These are phyloP conservation scores for Nicotiana paniculata DNA, from an alignment of 257 asterid genomes.

Conservation along the genomic window DNA sequence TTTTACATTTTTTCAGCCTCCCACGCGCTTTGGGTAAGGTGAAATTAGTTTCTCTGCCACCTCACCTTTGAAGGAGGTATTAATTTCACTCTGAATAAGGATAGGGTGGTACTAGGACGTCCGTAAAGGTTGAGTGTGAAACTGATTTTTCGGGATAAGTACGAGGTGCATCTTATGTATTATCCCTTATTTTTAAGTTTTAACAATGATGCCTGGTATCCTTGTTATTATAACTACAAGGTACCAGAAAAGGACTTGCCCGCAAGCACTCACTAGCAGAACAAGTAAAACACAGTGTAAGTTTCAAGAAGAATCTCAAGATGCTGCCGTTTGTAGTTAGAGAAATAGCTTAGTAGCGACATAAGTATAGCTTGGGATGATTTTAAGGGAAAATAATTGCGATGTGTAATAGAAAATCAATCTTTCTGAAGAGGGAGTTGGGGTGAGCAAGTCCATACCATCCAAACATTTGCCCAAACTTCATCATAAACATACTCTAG, in stretches of 20 bases:
- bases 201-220: neutral
- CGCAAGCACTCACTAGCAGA: neutral
- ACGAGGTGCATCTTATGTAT: too few species aligned
- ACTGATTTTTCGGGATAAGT: too few species aligned
- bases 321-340: neutral
- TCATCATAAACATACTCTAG: conserved; percentile 82
- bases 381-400: neutral
- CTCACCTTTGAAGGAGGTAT: too few species aligned
- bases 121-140: too few species aligned
- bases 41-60: too few species aligned
- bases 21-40: too few species aligned
- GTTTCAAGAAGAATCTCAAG: neutral
- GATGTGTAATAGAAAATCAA: neutral
- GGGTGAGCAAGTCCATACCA: conserved; percentile 31
- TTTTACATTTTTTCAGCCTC: too few species aligned
- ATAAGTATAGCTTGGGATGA: too few species aligned
- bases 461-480: conserved; percentile 95
- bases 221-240: neutral
- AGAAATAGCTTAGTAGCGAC: neutral
- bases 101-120: too few species aligned
- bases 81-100: too few species aligned
- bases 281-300: neutral
- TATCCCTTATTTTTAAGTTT: neutral
- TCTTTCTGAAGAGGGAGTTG: neutral
- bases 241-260: neutral